Conservation (phyloP, 192 early-diverging fungal genomes). For the Rhizoclosmatium globosum region DNA sequence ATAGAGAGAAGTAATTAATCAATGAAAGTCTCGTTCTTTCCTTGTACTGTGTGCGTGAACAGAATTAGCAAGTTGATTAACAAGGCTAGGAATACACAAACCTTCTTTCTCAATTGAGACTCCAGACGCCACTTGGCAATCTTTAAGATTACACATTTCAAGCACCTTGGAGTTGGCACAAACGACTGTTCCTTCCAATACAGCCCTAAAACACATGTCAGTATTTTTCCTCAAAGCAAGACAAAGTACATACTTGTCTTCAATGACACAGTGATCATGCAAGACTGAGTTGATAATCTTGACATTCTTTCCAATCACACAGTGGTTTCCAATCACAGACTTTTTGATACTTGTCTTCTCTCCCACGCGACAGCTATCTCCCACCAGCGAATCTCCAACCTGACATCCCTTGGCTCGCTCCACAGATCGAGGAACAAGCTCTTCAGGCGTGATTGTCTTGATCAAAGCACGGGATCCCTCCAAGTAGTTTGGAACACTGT, state of each 20-base stretch:
- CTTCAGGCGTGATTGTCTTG: conserved; percentile 42
- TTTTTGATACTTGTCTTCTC: conserved; percentile 94
- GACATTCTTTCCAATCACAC: conserved; percentile 94
- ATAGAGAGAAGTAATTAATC: neutral
- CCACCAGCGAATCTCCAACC: conserved; percentile 84
- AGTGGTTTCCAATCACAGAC: conserved; percentile 92
- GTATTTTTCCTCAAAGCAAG: neutral
- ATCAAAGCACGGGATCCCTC: conserved; percentile 79
- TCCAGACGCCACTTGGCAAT: conserved; percentile 84
- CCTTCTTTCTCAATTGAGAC: conserved; percentile 73
- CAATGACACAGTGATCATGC: conserved; percentile 94
- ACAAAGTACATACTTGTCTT: conserved; percentile 70
- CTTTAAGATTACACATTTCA: conserved; percentile 80
- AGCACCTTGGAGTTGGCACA: conserved; percentile 82
- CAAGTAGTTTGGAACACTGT: conserved; percentile 82
- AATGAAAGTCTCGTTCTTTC: conserved; percentile 22
- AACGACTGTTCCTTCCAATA: conserved; percentile 87
- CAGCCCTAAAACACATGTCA: conserved; percentile 63
- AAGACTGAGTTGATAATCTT: conserved; percentile 95
- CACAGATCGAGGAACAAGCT: conserved; percentile 73
- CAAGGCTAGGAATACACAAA: conserved; percentile 41
- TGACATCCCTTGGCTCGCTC: conserved; percentile 74
- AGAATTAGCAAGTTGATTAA: neutral
- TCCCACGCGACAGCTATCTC: conserved; percentile 87
- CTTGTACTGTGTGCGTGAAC: neutral